These are phyloP conservation scores for Strombidium stylifer DNA, from an alignment of 73 alveolate genomes.

Conservation along the genomic window DNA sequence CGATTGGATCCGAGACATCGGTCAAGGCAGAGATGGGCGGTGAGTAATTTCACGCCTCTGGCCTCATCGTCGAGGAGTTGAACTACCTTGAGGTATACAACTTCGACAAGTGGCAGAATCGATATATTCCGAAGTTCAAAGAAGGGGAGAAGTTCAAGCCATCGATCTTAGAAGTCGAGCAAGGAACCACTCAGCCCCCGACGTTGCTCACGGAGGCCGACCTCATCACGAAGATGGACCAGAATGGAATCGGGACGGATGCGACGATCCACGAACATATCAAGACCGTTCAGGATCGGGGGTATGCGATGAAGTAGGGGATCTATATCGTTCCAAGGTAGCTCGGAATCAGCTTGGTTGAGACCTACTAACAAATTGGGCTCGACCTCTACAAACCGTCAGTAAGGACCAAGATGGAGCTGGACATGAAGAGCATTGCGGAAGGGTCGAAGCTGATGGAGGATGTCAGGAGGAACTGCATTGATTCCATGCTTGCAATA, in stretches of 20 bases:
- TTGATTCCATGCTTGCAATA: slow-evolving; percentile 74
- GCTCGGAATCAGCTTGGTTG: slow-evolving; percentile 93
- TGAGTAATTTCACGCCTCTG: slow-evolving; percentile 85
- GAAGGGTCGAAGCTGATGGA: slow-evolving; percentile 77
- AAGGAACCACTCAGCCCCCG: slow-evolving; percentile 96
- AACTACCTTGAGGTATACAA: slow-evolving; percentile 93
- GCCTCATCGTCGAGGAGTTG: slow-evolving; percentile 81
- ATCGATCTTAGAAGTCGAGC: slow-evolving; percentile 53
- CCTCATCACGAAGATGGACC: slow-evolving; percentile 95
- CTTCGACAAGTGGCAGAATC: slow-evolving; percentile 92
- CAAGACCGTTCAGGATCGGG: slow-evolving; percentile 94
- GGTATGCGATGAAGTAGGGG: slow-evolving; percentile 90
- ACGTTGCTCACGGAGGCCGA: slow-evolving; percentile 97
- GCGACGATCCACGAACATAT: slow-evolving; percentile 99
- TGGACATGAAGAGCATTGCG: slow-evolving; percentile 87
- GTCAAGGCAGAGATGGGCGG: slow-evolving; percentile 79
- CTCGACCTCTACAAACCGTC: slow-evolving; percentile 90
- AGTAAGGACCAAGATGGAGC: slow-evolving; percentile 96
- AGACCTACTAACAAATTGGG: slow-evolving; percentile 90
- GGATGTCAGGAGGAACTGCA: slow-evolving; percentile 66
- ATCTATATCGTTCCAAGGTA: slow-evolving; percentile 89
- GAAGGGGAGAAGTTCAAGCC: slow-evolving; percentile 80
- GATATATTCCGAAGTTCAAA: slow-evolving; percentile 80
- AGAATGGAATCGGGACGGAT: slow-evolving; percentile 99
- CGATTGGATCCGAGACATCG: slow-evolving; percentile 94